These are phyloP conservation scores for Sorghum bicolor DNA, from an alignment of 176 grass and related monocot species.

Conservation along the genomic window Sorghum_bicolor_NCBIv3 NC_012876.2:63717001-63717500, in stretches of 20 bases:
- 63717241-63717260: not conserved
- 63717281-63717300: not conserved
- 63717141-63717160: no score
- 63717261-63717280: not conserved
- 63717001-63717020: no score
- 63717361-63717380: constrained; percentile 6
- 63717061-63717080: no score
- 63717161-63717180: constrained; percentile 14
- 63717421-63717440: no score
- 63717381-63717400: constrained; percentile 3
- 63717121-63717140: no score
- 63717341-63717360: constrained; percentile 24
- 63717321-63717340: constrained; percentile 22
- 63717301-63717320: constrained; percentile 24
- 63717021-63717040: no score
- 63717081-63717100: no score
- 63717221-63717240: not conserved
- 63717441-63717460: not conserved
- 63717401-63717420: no score
- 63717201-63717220: not conserved
- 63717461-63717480: not conserved
- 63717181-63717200: constrained; percentile 24
- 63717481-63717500: not conserved
- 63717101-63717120: no score
- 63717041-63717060: no score